A percentile compares a stretch with the other conserved stretches of the same genome.
Evolutionary conservation across 108 stramenopile species (phyloP).

Genomic region (Fistulifera solaris): DNA sequence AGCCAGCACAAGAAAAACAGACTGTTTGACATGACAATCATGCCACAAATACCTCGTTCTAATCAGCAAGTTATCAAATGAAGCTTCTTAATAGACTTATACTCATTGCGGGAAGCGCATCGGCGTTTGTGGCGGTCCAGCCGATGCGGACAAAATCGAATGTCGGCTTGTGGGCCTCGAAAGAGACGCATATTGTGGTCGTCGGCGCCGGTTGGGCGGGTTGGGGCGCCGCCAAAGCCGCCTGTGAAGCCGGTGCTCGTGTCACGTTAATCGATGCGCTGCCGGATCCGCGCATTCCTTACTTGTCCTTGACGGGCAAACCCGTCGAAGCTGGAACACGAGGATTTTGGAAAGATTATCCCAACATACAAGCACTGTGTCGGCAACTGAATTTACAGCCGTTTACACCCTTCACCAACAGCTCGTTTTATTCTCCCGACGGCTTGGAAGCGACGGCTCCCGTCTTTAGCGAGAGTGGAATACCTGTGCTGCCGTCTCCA

Average conservation of each 20-base stretch:
- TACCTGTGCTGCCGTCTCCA: constrained; percentile 71
- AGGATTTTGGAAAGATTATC: constrained; percentile 95
- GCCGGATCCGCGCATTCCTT: constrained; percentile 65
- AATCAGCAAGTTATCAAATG: too few species aligned
- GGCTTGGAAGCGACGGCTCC: constrained; percentile 89
- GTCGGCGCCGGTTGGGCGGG: constrained; percentile 93
- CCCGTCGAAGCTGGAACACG: constrained; percentile 82
- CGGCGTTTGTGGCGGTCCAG: too few species aligned
- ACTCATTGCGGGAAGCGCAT: too few species aligned
- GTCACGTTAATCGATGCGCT: constrained; percentile 82
- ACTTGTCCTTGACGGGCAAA: constrained; percentile 61
- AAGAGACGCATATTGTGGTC: constrained; percentile 56
- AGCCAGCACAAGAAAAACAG: too few species aligned
- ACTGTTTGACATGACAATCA: too few species aligned
- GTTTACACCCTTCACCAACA: constrained; percentile 86
- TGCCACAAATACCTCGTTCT: too few species aligned
- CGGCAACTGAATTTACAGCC: constrained; percentile 59
- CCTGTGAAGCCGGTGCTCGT: constrained; percentile 53
- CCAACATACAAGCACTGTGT: constrained; percentile 82
- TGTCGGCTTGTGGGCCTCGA: too few species aligned
- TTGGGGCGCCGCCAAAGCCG: constrained; percentile 88
- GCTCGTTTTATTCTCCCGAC: constrained; percentile 87
- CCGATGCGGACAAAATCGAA: too few species aligned
- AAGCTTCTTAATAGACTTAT: too few species aligned
- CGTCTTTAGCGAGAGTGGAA: constrained; percentile 57